Conservation (phyloP, 2,329 filamentous ascomycete species). For the Apiospora phragmitis region DNA sequence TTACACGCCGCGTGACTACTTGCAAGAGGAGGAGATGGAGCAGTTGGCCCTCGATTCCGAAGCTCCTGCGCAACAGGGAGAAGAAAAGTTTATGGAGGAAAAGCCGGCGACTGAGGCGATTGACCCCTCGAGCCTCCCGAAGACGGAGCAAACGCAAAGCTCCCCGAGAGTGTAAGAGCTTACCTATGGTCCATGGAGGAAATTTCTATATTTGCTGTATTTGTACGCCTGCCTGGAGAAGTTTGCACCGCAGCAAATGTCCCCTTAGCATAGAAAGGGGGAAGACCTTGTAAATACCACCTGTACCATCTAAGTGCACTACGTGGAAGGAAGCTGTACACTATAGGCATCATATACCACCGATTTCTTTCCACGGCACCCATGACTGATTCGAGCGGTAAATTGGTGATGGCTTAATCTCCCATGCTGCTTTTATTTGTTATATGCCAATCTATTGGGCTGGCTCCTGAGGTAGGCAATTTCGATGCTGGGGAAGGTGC, state of each 20-base stretch:
- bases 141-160: slow-evolving; percentile 20
- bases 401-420: neutral
- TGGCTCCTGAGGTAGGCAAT: neutral
- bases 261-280: neutral
- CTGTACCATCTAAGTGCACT: neutral
- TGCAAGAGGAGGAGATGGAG: slow-evolving; percentile 35
- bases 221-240: neutral
- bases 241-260: neutral
- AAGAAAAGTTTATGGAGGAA: slow-evolving; percentile 12
- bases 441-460: neutral
- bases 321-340: neutral
- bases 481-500: neutral
- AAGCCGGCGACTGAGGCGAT: slow-evolving; percentile 18
- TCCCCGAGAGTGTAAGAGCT: slow-evolving; percentile 15
- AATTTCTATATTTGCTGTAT: neutral
- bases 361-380: neutral
- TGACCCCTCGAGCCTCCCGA: slow-evolving; percentile 22
- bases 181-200: neutral
- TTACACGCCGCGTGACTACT: slow-evolving; percentile 47
- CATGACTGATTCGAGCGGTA: neutral
- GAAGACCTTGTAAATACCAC: neutral
- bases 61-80: slow-evolving; percentile 12
- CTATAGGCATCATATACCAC: neutral
- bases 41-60: slow-evolving; percentile 36
- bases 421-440: neutral